phyloP scores from a whole-genome alignment of 768 basidiomycete genomes.

The Suillus subaureus region DNA sequence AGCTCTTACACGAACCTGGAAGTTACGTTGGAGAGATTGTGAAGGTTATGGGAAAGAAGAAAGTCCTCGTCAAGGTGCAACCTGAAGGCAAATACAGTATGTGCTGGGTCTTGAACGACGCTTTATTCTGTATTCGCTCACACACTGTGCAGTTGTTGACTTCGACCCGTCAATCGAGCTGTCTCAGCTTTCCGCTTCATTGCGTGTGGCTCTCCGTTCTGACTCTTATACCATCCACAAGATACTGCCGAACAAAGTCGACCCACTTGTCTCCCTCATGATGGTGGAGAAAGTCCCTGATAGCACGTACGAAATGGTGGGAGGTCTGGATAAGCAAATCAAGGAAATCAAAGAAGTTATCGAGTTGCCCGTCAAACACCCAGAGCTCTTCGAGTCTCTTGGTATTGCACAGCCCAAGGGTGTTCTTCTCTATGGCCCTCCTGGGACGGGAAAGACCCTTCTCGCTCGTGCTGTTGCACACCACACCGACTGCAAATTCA shows the following conservation, averaged over 20 bases:
- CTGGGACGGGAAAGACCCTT: constrained; percentile 95
- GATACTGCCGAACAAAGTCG: constrained; percentile 96
- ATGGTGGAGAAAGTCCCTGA: constrained; percentile 99
- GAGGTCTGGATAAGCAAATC: constrained; percentile 96
- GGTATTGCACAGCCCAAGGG: constrained; percentile 98
- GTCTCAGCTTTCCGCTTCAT: constrained; percentile 73
- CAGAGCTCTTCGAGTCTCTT: constrained; percentile 93
- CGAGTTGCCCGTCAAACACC: constrained; percentile 96
- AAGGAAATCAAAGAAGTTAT: constrained; percentile 99
- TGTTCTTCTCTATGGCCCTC: constrained; percentile 92
- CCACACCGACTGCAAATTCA: constrained; percentile 98
- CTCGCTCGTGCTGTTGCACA: constrained; percentile 95
- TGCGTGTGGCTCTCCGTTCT: constrained; percentile 93
- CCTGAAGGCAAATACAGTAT: constrained; percentile 99
- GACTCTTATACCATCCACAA: constrained; percentile 97
- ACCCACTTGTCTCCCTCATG: constrained; percentile 98
- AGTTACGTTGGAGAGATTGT: constrained; percentile 98
- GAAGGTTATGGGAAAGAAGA: constrained; percentile 99
- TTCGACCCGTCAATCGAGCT: constrained; percentile 87
- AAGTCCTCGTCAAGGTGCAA: constrained; percentile 97
- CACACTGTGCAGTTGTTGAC: constrained; percentile 74
- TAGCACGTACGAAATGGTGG: constrained; percentile 99
- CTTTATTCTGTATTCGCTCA: constrained; percentile 1
- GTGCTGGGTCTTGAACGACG: constrained; percentile 32
- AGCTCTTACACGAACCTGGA: constrained; percentile 91